Evolutionary conservation across 352 stramenopile genomes (phyloP), one percentile per base, ranked within the genome.

Genomic region (Globisporangium solare): DNA sequence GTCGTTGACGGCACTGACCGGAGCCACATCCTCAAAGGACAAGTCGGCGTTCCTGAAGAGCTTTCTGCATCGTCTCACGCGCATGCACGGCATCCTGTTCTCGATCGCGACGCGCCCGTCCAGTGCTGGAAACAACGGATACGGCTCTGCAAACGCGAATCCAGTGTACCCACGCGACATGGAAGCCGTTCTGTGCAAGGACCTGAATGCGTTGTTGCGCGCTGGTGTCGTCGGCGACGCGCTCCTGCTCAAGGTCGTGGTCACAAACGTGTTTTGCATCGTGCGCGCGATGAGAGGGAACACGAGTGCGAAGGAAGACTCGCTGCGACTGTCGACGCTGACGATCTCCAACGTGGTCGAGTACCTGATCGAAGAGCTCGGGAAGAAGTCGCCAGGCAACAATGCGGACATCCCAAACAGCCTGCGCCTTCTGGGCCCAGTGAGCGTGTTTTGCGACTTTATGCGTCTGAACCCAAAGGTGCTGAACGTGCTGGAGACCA

Each of bases 11-110:
- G 7, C 40, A 5, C 64, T 89, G 43, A 77, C 71, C 7, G 42
- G 73, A 14, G 58, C 63, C 32, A 80, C 71, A 14, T 63, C 68
- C 12, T 71, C 75, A 8, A 91, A 88, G 59, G 83, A 93, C n/a
- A 94, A 90, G 59, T 83, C 73, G 48, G 70, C 83, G 32, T 88
- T 82, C 46, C 73, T 97, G 47, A 96, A 97, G 71, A 94, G 83
- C 55, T 94, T 92, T 27, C 58, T 96, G 22, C 81, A 92, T 27
- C 83, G 85, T 20, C 76, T 97, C 55, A 92, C 88, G 41, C 71
- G 83, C 17, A 79, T 95, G 62, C 86, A 97, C 51, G 89, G 89
- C 24, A 77, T 92, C 10, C 52, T 97, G 20, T 96, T 95, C 45
- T 76, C 77, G 2, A 62, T 81, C 1, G 79, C 75, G 18, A 76